Conservation (phyloP, 1,284 basidiomycete genomes). For the Puccinia coronata region DNA sequence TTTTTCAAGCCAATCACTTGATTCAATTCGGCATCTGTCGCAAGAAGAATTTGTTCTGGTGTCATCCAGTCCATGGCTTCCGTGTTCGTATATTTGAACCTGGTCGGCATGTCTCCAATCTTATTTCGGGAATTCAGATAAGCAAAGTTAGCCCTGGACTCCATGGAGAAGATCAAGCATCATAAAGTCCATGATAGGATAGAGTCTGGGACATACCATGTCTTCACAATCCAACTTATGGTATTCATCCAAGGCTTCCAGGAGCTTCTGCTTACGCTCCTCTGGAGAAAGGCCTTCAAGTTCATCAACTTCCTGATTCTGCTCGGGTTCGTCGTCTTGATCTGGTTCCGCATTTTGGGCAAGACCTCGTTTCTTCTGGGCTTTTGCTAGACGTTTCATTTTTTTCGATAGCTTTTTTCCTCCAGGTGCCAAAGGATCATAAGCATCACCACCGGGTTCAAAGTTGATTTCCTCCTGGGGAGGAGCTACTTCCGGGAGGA, state of each 20-base stretch:
- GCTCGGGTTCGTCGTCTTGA: slow-evolving; percentile 75
- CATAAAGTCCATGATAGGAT: not conserved
- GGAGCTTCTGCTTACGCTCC: slow-evolving; percentile 63
- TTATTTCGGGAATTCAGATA: slow-evolving; percentile 57
- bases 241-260: slow-evolving; percentile 86
- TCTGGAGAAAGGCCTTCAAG: slow-evolving; percentile 58
- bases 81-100: slow-evolving; percentile 85
- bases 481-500: slow-evolving; percentile 62
- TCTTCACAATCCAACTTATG: slow-evolving; percentile 93
- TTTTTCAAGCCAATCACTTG: slow-evolving; percentile 83
- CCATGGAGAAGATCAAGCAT: not conserved
- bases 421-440: slow-evolving; percentile 53
- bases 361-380: slow-evolving; percentile 59
- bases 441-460: slow-evolving; percentile 53
- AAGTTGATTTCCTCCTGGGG: slow-evolving; percentile 52
- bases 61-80: slow-evolving; percentile 72
- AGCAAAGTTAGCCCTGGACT: not conserved
- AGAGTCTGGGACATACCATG: slow-evolving; percentile 66
- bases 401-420: slow-evolving; percentile 50
- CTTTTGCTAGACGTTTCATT: slow-evolving; percentile 58
- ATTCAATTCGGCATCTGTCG: slow-evolving; percentile 91
- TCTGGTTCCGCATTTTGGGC: slow-evolving; percentile 60
- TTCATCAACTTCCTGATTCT: slow-evolving; percentile 56
- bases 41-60: slow-evolving; percentile 84
- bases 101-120: slow-evolving; percentile 86